Percentiles rank a stretch among this genome's conserved stretches.
Evolutionary conservation across 495 filamentous ascomycete genomes (phyloP).

Genomic region (Pseudomonodictys pantanalensis): DNA sequence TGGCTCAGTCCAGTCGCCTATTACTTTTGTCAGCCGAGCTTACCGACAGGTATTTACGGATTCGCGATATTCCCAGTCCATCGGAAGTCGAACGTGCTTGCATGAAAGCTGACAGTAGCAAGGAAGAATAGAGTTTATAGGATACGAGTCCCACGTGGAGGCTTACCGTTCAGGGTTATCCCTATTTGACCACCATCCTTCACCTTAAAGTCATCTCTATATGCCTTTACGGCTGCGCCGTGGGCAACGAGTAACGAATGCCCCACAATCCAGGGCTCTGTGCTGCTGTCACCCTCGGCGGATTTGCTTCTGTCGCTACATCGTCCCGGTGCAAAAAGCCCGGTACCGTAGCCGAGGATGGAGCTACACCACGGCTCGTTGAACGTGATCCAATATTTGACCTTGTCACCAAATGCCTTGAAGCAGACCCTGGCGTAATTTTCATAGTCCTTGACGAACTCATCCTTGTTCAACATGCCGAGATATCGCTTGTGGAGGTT

Average conservation of each 20-base stretch:
- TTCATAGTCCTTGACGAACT: slow-evolving; percentile 60
- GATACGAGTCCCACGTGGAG: slow-evolving; percentile 26
- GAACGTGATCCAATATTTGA: slow-evolving; percentile 65
- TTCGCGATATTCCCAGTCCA: neutral
- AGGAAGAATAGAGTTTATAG: slow-evolving; percentile 15
- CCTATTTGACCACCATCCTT: slow-evolving; percentile 58
- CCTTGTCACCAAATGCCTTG: slow-evolving; percentile 53
- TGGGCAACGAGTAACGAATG: slow-evolving; percentile 61
- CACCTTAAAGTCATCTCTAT: slow-evolving; percentile 66
- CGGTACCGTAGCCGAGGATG: slow-evolving; percentile 59
- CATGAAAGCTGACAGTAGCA: slow-evolving; percentile 16
- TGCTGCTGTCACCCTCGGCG: slow-evolving; percentile 53
- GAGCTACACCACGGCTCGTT: slow-evolving; percentile 64
- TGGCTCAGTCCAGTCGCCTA: slow-evolving; percentile 56
- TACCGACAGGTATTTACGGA: neutral
- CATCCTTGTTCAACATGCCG: slow-evolving; percentile 56
- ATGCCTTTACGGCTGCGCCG: slow-evolving; percentile 60
- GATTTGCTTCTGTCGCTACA: slow-evolving; percentile 57
- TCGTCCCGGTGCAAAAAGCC: slow-evolving; percentile 59
- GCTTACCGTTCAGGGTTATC: slow-evolving; percentile 57
- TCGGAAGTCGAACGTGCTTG: neutral
- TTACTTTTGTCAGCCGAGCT: slow-evolving; percentile 2
- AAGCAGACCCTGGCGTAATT: slow-evolving; percentile 58
- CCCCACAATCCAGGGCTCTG: slow-evolving; percentile 60
- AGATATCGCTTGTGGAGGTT: slow-evolving; percentile 61